Evolutionary conservation across 106 monocot species (phyloP).

Genomic region (Allium fistulosum): DNA sequence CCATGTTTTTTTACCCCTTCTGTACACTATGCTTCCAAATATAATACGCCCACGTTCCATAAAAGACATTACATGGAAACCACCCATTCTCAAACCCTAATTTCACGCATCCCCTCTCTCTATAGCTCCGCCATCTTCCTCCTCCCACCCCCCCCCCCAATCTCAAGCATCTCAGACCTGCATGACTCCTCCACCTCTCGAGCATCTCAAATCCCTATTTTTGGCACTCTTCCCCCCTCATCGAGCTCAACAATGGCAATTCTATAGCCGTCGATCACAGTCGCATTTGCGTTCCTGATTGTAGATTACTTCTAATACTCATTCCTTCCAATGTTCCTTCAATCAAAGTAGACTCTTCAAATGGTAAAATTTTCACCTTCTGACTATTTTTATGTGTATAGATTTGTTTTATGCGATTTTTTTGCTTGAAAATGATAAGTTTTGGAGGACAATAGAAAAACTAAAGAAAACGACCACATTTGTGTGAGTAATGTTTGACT

Average conservation of each 20-base stretch:
- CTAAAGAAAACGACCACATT: conserved; percentile 91
- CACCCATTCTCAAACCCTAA: no score
- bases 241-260: conserved; percentile 50
- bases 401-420: background rate
- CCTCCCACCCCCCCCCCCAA: no score
- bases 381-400: no score
- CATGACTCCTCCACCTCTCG: no score
- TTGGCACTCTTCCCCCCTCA: background rate
- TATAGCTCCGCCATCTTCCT: no score
- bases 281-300: conserved; percentile 60
- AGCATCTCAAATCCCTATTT: no score
- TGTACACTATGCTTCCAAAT: no score
- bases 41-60: no score
- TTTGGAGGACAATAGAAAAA: conserved; percentile 62
- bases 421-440: background rate
- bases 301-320: conserved; percentile 81
- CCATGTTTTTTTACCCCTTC: no score
- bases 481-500: conserved; percentile 51
- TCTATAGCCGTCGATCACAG: conserved; percentile 81
- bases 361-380: conserved; percentile 36
- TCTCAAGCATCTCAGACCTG: no score
- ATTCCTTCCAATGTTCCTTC: conserved; percentile 94
- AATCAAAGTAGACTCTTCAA: conserved; percentile 96
- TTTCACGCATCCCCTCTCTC: no score
- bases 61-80: no score